Evolutionary conservation across 495 filamentous ascomycete species (phyloP), one percentile per base, ranked within the genome.

Genomic region (Aspergillus heteromorphus): DNA sequence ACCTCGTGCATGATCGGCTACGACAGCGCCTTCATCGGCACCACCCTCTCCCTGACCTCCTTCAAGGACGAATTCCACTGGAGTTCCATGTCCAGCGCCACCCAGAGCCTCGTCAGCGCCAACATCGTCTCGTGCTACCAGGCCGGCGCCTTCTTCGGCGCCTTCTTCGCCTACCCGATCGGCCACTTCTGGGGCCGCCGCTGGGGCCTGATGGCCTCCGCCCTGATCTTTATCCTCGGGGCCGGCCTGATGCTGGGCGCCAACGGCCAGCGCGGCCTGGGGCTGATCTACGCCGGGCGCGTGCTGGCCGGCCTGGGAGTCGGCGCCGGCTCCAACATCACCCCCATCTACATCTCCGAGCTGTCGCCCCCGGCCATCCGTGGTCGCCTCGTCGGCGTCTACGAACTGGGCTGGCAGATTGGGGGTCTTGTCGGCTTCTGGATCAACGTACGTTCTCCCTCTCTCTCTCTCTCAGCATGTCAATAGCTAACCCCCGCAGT

Each of bases 311-410:
- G 89, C 50, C 61, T 93, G 36, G 87, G 83, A 53, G 83, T 91
- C 47, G 89, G 89, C 59, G 88, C 91, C 56, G 83, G 82, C 17
- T 90, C 87, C 6, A 81, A 87, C 20, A 75, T 89, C 53, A 86
- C 88, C 23, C 89, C 89, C 1, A 84, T 92, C 29, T 92, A 92
- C 64, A 85, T 89, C 56, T 79, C 88, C 34, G 89, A 95, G 67
- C 80, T 95, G 56, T 81, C 88, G 6, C 88, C 86, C 6, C 87
- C 88, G 58, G 86, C 88, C 51, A 89, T 89, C 59, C 83, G 89
- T 49, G 89, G 89, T 17, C 80, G 88, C 19, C 77, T 95, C 31
- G 87, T 92, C 25, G 84, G 86, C 56, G 77, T 90, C 21, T 90
- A 87, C 60, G 86, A 89, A 65, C 69, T 89, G 42, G 84, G 85